Percentiles rank a stretch among this genome's conserved stretches.
phyloP scores from a whole-genome alignment of 2,329 filamentous ascomycete species.

The Fusarium oligoseptatum region DNA sequence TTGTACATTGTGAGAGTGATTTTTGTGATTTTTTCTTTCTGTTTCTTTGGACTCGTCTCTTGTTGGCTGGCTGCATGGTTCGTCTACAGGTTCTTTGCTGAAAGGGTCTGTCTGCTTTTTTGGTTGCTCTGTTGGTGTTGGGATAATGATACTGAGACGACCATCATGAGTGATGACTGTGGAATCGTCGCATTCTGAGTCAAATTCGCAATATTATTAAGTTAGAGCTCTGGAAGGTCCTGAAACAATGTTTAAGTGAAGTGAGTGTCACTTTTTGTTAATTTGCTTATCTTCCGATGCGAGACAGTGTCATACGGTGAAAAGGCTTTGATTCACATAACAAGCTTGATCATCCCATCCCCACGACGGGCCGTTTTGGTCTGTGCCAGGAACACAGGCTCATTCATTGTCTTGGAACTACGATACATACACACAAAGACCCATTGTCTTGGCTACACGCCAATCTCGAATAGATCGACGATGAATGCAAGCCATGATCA shows the following conservation, averaged over 20 bases:
- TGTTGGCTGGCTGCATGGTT: constrained; percentile 23
- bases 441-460: constrained; percentile 15
- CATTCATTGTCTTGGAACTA: constrained; percentile 24
- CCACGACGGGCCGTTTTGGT: constrained; percentile 12
- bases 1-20: constrained; percentile 27
- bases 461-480: constrained; percentile 20
- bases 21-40: constrained; percentile 13
- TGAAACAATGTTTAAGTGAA: background rate
- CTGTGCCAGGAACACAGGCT: background rate
- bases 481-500: background rate
- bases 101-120: constrained; percentile 20
- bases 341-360: background rate
- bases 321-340: background rate
- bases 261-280: background rate
- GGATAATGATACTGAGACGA: constrained; percentile 52
- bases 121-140: constrained; percentile 41
- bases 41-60: constrained; percentile 22
- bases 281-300: background rate
- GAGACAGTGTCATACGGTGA: constrained; percentile 12
- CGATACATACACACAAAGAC: constrained; percentile 1
- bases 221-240: constrained; percentile 7
- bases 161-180: constrained; percentile 51
- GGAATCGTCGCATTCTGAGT: constrained; percentile 47
- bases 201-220: constrained; percentile 41
- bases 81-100: constrained; percentile 12